Evolutionary conservation across 257 asterid genomes (phyloP), one percentile per base, ranked within the genome.

Genomic region (Henckelia pumila): DNA sequence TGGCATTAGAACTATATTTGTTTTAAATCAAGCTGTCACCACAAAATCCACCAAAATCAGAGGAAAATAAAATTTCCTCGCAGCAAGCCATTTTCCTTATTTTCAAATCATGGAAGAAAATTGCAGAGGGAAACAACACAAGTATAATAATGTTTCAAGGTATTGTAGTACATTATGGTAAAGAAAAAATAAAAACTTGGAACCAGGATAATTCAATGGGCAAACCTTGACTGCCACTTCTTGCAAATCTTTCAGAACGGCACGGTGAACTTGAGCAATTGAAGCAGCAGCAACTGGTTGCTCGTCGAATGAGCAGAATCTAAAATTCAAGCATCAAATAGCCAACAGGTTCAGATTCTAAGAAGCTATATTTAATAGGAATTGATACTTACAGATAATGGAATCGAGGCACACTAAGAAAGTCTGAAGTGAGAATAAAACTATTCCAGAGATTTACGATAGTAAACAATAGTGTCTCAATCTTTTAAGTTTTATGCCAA

Each of bases 211-310:
- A 70, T 37, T 55, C 63, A 63, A 59, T 7, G 37, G 32, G 55
- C 80, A 63, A 71, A 92, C 98, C 99, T 93, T 93, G 69, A 93
- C 97, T 47, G 97, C 99, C 58, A 86, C 99, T 74, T 90, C 95
- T 77, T 79, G 86, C 35, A 71, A 69, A 71, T 85, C 84, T 77
- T 85, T 85, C 82, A 86, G 73, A 24, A 86, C 68, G 71, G 97
- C 99, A 71, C 61, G 96, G 80, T 93, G 99, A 64, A 93, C 99
- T 82, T 93, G 99, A 73, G 97, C 97, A 80, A 93, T 90, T 28
- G 99, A 93, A 70, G 99, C 99, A 76, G 99, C 99, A 76, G 99
- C 99, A 80, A 90, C 78, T 4, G 99, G 97, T 73, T 72, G 79
- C 80, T 90, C 96, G 73, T 90, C 94, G 67, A 93, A 90, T 20